Base-by-base conservation (phyloP, 495 filamentous ascomycete species). In the Penicillium fimorum region DNA sequence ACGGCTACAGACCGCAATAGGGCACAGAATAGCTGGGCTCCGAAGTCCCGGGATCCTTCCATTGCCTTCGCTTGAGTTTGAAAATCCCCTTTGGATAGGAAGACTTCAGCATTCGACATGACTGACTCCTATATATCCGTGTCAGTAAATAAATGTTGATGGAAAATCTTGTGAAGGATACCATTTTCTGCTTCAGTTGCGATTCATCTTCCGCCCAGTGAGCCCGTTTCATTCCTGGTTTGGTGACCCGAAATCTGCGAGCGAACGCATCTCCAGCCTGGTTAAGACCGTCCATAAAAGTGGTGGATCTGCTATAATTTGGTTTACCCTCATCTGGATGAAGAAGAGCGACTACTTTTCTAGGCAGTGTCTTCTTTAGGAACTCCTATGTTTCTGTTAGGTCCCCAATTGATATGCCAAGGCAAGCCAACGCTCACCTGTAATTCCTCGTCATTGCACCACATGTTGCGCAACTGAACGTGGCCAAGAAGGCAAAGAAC, bases 1-100 rank as follows among this genome's bases (percentile, higher is more conserved):
- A 97, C 84, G 7, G 87, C 91, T 29, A 79, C 82, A 29, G 83
- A 82, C 9, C 94, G 85, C 11, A 99, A 78, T 24, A 97, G 67
- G 8, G 90, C 87, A 71, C 94, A 97, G 55, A 93, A 96, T 4
- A 99, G 69, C 68, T 96, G 92, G 18, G 91, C 87, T 13, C 92
- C 94, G 32, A 94, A 79, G 71, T 98, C 93, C 44, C 91, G 86
- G 41, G 92, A 96, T 5, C 92, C 93, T 60, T 80, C 64, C 29
- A 92, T 68, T 4, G 66, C 76, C 51, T 74, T 76, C 2, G 91
- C 89, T 47, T 89, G 85, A 35, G 75, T 74, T 17, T 76, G 74
- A 59, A 97, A 97, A 53, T 94, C 90, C 3, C 72, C 63, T 61
- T 79, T 84, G 12, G 89, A 86, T 27, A 84, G 68, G 47, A 76